Conservation (phyloP, 179 eudicot species). For the Spergularia azorica region DNA sequence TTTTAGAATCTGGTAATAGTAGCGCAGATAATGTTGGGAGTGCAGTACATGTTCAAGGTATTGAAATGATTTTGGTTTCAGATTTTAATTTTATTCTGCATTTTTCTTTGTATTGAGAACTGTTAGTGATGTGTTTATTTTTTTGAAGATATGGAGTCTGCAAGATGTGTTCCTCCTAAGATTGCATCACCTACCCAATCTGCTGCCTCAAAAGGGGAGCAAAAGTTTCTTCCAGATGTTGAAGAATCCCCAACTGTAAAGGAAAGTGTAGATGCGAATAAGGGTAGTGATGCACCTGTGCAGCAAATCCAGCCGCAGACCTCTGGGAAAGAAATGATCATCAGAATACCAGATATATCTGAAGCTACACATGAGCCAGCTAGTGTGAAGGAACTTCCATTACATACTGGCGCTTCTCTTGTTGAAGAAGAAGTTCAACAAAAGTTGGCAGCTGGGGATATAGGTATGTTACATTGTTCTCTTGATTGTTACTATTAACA, state of each 20-base stretch:
- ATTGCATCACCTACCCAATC: constrained; percentile 73
- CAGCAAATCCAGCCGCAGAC: constrained; percentile 30
- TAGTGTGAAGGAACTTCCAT: constrained; percentile 62
- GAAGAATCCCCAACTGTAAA: constrained; percentile 41
- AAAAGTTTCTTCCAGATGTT: constrained; percentile 31
- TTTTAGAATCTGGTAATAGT: constrained; percentile 77
- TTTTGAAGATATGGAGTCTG: constrained; percentile 76
- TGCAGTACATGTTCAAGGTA: constrained; percentile 73
- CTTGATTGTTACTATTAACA: not conserved
- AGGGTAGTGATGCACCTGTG: constrained; percentile 31
- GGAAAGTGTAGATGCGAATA: constrained; percentile 35
- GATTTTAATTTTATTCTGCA: too few relatives aligned
- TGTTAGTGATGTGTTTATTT: not conserved
- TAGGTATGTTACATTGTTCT: constrained; percentile 46
- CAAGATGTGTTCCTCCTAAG: constrained; percentile 62
- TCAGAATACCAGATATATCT: constrained; percentile 51
- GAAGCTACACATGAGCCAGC: constrained; percentile 70
- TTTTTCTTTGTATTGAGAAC: too few relatives aligned
- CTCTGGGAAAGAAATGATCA: constrained; percentile 33
- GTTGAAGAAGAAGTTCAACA: constrained; percentile 79
- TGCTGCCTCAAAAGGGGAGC: constrained; percentile 72
- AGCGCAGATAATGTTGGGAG: constrained; percentile 84
- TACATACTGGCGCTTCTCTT: constrained; percentile 57
- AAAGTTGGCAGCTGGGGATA: constrained; percentile 56
- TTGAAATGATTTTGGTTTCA: not conserved